These are phyloP conservation scores for Epichloe typhina DNA, from an alignment of 2,329 filamentous ascomycete species.

Conservation along the genomic window DNA sequence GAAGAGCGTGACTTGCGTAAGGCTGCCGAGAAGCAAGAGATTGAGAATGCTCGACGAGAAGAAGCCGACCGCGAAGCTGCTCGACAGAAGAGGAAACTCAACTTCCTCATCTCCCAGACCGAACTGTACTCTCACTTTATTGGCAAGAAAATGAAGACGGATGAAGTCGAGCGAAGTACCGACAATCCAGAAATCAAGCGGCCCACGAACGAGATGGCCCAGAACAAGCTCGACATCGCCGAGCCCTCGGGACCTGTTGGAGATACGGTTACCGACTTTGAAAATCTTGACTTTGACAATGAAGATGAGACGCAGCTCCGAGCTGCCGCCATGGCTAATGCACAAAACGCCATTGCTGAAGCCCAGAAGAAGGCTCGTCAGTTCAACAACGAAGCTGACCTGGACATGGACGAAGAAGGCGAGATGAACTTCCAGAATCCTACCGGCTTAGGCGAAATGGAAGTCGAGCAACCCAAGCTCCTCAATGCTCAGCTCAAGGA, in stretches of 20 bases:
- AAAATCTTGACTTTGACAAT: conserved; percentile 89
- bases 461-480: conserved; percentile 88
- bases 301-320: conserved; percentile 76
- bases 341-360: conserved; percentile 88
- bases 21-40: conserved; percentile 85
- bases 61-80: conserved; percentile 97
- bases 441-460: conserved; percentile 83
- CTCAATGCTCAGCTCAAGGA: conserved; percentile 92
- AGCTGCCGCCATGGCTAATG: conserved; percentile 84
- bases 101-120: conserved; percentile 97
- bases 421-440: conserved; percentile 99
- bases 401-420: conserved; percentile 71
- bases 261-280: conserved; percentile 79
- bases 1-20: conserved; percentile 92
- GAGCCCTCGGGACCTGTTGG: conserved; percentile 41
- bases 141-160: conserved; percentile 96
- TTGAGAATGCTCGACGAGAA: conserved; percentile 91
- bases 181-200: conserved; percentile 62
- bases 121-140: conserved; percentile 99
- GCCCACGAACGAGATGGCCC: conserved; percentile 27
- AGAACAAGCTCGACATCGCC: conserved; percentile 34
- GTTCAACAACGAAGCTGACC: conserved; percentile 63
- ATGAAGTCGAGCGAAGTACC: conserved; percentile 82
- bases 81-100: conserved; percentile 94
- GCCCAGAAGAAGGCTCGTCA: conserved; percentile 85